Evolutionary conservation across 495 filamentous ascomycete species (phyloP).

Genomic region (Talaromyces liani): DNA sequence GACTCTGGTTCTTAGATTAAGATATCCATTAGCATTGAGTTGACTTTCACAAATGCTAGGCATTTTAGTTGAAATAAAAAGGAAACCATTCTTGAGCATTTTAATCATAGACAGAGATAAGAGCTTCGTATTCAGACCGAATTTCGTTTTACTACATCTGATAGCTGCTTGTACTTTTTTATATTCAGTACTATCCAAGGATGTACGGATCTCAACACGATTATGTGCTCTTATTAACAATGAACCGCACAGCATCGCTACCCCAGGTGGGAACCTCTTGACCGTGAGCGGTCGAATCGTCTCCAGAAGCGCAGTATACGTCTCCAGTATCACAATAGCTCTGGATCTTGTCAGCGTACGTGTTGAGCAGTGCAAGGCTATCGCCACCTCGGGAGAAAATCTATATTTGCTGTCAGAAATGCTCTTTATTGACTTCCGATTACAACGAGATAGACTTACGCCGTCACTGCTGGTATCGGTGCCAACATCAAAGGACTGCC

Average conservation of each 20-base stretch:
- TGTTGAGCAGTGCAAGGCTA: neutral
- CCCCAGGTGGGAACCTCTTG: neutral
- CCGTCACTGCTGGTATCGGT: neutral
- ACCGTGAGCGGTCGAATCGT: neutral
- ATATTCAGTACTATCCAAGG: neutral
- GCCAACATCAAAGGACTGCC: neutral
- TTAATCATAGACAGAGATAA: neutral
- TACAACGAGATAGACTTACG: neutral
- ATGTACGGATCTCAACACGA: neutral
- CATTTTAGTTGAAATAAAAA: too few species aligned
- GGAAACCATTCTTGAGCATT: neutral
- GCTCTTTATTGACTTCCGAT: neutral
- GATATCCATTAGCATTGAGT: too few species aligned
- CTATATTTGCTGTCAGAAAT: neutral
- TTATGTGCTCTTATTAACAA: slow-evolving; percentile 1
- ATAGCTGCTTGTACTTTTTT: neutral
- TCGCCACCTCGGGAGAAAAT: neutral
- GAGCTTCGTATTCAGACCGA: neutral
- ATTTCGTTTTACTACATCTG: neutral
- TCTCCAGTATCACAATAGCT: neutral
- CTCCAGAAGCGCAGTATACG: neutral
- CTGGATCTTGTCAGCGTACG: neutral
- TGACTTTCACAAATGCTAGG: too few species aligned
- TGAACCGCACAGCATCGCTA: neutral
- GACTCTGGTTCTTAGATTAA: neutral